phyloP scores from a whole-genome alignment of 345 rosid species.

The Crucihimalaya himalaica region DNA sequence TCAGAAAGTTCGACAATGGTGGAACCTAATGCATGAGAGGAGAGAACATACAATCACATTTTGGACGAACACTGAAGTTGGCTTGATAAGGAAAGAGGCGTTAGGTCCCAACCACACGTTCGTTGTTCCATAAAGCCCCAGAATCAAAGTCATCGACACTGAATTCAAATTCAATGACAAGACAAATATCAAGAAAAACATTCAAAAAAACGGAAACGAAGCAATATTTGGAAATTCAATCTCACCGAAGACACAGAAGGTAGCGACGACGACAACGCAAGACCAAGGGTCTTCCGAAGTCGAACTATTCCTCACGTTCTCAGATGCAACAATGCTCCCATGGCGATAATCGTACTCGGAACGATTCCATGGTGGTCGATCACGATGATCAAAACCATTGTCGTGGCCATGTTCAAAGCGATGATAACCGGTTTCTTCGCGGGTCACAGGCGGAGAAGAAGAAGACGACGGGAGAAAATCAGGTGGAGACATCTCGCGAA shows the following conservation, averaged over 20 bases:
- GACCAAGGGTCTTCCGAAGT: constrained; percentile 80
- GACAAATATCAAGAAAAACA: background rate
- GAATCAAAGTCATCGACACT: constrained; percentile 86
- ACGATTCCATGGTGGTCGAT: constrained; percentile 39
- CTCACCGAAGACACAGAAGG: constrained; percentile 92
- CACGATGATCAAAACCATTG: constrained; percentile 41
- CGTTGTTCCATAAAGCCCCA: constrained; percentile 84
- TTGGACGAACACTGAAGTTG: constrained; percentile 81
- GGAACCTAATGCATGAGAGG: background rate
- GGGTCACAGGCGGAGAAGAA: constrained; percentile 43
- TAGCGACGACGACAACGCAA: constrained; percentile 77
- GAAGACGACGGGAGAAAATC: constrained; percentile 46
- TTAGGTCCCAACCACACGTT: constrained; percentile 69
- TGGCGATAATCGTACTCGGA: constrained; percentile 58
- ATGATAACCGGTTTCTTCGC: constrained; percentile 48
- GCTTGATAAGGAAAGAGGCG: constrained; percentile 63
- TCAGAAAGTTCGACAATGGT: background rate
- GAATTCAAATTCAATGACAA: constrained; percentile 17
- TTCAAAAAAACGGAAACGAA: background rate
- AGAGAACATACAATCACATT: constrained; percentile 58
- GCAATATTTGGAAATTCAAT: background rate
- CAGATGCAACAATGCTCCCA: constrained; percentile 44
- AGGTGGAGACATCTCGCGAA: constrained; percentile 52
- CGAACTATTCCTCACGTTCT: constrained; percentile 29
- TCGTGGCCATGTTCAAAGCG: constrained; percentile 43